Percentiles rank a stretch among this genome's conserved stretches.
Conservation (phyloP, 2,329 filamentous ascomycete species). For the Emergomyces africanus region DNA sequence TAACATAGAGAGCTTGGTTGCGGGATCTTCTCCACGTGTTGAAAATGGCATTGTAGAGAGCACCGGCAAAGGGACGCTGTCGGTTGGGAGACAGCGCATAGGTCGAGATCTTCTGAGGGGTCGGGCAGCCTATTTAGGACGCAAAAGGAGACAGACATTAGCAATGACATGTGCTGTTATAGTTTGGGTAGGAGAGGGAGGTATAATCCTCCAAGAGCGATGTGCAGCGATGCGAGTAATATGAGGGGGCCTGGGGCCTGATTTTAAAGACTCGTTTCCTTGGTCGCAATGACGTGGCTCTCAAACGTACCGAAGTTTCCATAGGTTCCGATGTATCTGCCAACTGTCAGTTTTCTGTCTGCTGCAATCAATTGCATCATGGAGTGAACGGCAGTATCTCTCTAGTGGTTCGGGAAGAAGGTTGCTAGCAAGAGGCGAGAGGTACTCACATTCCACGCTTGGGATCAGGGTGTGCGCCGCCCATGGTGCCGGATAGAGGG, state of each 20-base stretch:
- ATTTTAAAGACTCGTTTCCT: background rate
- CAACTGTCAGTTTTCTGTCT: background rate
- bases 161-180: background rate
- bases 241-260: background rate
- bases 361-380: background rate
- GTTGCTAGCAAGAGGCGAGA: background rate
- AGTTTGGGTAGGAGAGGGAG: background rate
- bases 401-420: background rate
- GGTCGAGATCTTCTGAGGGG: slow-evolving; percentile 45
- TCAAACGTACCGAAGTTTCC: slow-evolving; percentile 3
- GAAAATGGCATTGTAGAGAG: slow-evolving; percentile 74
- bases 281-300: background rate
- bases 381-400: background rate
- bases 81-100: slow-evolving; percentile 79
- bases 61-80: slow-evolving; percentile 73
- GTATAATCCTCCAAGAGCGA: background rate
- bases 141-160: background rate
- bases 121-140: slow-evolving; percentile 3
- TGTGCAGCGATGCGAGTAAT: background rate
- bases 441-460: slow-evolving; percentile 32
- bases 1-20: slow-evolving; percentile 78
- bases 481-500: slow-evolving; percentile 19
- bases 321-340: slow-evolving; percentile 2
- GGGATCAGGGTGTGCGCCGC: slow-evolving; percentile 23
- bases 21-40: slow-evolving; percentile 84